phyloP scores from a whole-genome alignment of 192 early-diverging fungal species.

The Entomortierella chlamydospora region DNA sequence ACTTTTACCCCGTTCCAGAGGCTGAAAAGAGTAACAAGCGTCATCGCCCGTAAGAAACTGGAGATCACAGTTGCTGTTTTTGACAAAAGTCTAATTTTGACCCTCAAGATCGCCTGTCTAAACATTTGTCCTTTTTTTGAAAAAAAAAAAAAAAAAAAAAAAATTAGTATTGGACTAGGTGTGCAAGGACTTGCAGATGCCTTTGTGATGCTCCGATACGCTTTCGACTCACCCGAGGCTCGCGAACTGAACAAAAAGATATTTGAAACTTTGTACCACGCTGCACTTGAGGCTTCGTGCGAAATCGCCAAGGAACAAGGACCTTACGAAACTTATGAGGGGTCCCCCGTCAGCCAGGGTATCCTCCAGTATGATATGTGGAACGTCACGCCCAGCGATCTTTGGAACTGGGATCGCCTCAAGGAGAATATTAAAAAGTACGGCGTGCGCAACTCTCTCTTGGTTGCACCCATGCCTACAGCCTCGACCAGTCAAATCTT shows the following conservation, averaged over 20 bases:
- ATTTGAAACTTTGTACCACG: slow-evolving; percentile 96
- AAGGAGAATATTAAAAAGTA: slow-evolving; percentile 79
- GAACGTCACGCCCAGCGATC: slow-evolving; percentile 79
- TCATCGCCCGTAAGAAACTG: slow-evolving; percentile 76
- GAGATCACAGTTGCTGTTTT: neutral
- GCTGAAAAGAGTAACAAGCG: slow-evolving; percentile 90
- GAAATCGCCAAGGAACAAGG: slow-evolving; percentile 86
- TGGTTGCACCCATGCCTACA: slow-evolving; percentile 97
- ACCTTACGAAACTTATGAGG: slow-evolving; percentile 86
- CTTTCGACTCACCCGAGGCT: slow-evolving; percentile 91
- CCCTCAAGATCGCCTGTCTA: too few relatives aligned
- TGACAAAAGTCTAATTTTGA: too few relatives aligned
- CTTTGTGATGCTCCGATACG: slow-evolving; percentile 91
- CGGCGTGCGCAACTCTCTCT: slow-evolving; percentile 92
- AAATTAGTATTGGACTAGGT: slow-evolving; percentile 37
- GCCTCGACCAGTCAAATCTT: slow-evolving; percentile 95
- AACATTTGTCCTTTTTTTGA: too few relatives aligned
- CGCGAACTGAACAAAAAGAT: slow-evolving; percentile 85
- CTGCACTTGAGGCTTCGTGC: slow-evolving; percentile 89
- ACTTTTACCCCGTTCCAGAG: slow-evolving; percentile 94
- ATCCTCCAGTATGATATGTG: slow-evolving; percentile 94
- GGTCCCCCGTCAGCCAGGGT: slow-evolving; percentile 88
- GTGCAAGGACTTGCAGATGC: slow-evolving; percentile 90
- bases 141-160: too few relatives aligned
- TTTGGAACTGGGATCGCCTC: slow-evolving; percentile 89